Evolutionary conservation across 2,329 filamentous ascomycete genomes (phyloP).

Genomic region (Huntiella omanensis): DNA sequence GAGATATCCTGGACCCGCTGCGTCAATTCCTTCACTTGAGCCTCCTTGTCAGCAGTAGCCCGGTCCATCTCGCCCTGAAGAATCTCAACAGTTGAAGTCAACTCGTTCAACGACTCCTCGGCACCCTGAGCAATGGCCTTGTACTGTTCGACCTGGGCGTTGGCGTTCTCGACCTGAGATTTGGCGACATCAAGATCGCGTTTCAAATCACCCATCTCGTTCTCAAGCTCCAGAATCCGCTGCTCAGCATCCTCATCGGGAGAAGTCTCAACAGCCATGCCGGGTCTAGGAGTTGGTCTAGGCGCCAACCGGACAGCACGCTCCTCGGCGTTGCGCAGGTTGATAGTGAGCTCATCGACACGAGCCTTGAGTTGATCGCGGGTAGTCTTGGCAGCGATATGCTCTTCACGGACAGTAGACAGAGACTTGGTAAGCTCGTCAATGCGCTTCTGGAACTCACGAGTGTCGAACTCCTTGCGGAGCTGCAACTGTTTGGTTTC

Average conservation of each 20-base stretch:
- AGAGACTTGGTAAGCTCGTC: slow-evolving; percentile 75
- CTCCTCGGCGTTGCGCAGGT: slow-evolving; percentile 78
- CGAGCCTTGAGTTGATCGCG: slow-evolving; percentile 76
- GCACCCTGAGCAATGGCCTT: slow-evolving; percentile 70
- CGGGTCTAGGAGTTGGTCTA: slow-evolving; percentile 47
- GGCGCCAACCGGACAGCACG: slow-evolving; percentile 65
- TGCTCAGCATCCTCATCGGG: slow-evolving; percentile 34
- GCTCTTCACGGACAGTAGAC: slow-evolving; percentile 65
- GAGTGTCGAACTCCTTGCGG: slow-evolving; percentile 76
- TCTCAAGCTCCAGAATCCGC: slow-evolving; percentile 59
- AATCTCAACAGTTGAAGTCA: slow-evolving; percentile 65
- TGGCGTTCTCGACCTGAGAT: slow-evolving; percentile 63
- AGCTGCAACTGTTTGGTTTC: slow-evolving; percentile 67
- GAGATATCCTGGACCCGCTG: slow-evolving; percentile 71
- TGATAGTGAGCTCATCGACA: slow-evolving; percentile 74
- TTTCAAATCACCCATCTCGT: slow-evolving; percentile 72
- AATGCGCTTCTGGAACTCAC: slow-evolving; percentile 76
- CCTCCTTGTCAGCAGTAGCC: slow-evolving; percentile 57
- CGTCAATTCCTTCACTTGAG: slow-evolving; percentile 61
- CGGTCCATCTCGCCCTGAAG: slow-evolving; percentile 74
- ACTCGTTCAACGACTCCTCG: slow-evolving; percentile 68
- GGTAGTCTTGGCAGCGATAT: slow-evolving; percentile 69
- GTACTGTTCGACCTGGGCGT: slow-evolving; percentile 70
- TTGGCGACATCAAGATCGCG: slow-evolving; percentile 68
- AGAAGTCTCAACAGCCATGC: slow-evolving; percentile 22